Conservation (phyloP, 345 rosid genomes). For the Excoecaria agallocha region DNA sequence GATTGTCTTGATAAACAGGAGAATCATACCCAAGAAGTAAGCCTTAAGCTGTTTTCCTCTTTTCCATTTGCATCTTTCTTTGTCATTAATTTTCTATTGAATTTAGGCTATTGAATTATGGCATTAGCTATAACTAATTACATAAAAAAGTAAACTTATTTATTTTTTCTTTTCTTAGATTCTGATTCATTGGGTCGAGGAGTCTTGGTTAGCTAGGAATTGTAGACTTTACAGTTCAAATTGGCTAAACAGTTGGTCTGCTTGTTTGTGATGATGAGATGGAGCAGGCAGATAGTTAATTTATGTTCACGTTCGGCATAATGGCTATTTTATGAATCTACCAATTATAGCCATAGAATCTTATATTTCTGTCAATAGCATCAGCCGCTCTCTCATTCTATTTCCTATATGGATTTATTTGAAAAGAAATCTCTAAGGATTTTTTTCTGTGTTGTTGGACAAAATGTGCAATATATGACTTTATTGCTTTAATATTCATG, state of each 20-base stretch:
- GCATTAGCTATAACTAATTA: not conserved
- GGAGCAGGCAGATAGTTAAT: not conserved
- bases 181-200: not conserved
- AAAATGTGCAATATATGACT: not conserved
- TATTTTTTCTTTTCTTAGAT: not conserved
- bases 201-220: not conserved
- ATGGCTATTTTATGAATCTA: not conserved
- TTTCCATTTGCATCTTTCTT: not conserved
- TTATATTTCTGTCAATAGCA: not conserved
- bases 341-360: not conserved
- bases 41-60: slow-evolving; percentile 11
- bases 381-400: not conserved
- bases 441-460: not conserved
- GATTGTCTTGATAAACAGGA: slow-evolving; percentile 64
- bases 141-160: not conserved
- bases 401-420: slow-evolving; percentile 9
- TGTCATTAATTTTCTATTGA: not conserved
- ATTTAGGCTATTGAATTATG: not conserved
- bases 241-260: not conserved
- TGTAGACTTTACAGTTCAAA: not conserved
- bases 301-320: not conserved
- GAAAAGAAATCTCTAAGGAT: not conserved
- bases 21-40: slow-evolving; percentile 42
- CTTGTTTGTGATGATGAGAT: not conserved
- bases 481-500: slow-evolving; percentile 10